These are phyloP conservation scores for Phialocephala subalpina DNA, from an alignment of 2,329 filamentous ascomycete species.

Conservation along the genomic window DNA sequence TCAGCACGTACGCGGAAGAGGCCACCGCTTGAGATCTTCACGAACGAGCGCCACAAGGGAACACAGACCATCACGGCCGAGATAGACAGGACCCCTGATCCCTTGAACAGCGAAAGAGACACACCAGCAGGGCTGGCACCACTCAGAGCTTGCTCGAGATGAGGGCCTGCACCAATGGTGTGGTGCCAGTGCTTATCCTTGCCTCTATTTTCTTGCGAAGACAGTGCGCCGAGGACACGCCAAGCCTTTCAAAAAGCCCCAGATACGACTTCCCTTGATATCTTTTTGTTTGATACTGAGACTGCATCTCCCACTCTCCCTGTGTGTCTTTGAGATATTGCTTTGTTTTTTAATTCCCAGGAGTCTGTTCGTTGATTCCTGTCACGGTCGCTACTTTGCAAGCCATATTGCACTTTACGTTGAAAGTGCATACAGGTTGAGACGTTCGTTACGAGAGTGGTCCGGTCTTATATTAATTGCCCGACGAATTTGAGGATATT, in stretches of 20 bases:
- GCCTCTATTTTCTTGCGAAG: background rate
- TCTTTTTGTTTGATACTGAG: constrained; percentile 6
- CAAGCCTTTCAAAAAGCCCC: background rate
- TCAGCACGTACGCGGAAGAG: background rate
- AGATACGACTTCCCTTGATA: background rate
- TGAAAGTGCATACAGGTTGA: background rate
- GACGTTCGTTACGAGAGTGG: background rate
- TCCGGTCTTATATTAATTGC: constrained; percentile 5
- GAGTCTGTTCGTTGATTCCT: background rate
- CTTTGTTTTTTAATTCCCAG: background rate
- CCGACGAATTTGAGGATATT: background rate
- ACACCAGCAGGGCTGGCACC: background rate
- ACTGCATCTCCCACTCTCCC: background rate
- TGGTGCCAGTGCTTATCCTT: background rate
- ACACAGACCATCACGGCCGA: constrained; percentile 11
- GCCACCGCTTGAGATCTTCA: background rate
- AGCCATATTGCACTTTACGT: background rate
- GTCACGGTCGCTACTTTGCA: constrained; percentile 5
- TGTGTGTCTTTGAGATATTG: background rate
- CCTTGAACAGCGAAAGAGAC: background rate
- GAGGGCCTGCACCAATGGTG: background rate
- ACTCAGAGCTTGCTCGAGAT: background rate
- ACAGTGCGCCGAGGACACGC: background rate
- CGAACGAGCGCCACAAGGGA: background rate
- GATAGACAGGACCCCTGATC: background rate